phyloP scores from a whole-genome alignment of 768 basidiomycete species.

The Favolaschia claudopus region DNA sequence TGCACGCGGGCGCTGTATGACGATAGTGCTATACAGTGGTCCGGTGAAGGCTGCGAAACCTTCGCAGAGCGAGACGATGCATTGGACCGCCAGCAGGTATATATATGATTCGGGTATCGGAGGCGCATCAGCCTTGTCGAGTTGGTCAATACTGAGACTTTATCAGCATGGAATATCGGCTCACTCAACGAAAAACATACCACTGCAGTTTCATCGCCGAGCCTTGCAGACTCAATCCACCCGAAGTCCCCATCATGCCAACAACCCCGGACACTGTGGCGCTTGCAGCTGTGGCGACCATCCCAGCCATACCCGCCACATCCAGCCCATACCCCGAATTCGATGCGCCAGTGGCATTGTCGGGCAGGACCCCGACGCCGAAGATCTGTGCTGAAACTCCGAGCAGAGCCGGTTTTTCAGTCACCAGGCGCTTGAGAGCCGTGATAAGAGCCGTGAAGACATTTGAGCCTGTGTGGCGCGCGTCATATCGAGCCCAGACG shows the following conservation, averaged over 20 bases:
- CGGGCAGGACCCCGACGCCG: conserved; percentile 70
- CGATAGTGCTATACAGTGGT: conserved; percentile 76
- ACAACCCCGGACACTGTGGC: conserved; percentile 86
- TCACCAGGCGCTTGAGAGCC: conserved; percentile 84
- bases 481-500: conserved; percentile 83
- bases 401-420: conserved; percentile 86
- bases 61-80: conserved; percentile 84
- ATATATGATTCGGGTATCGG: conserved; percentile 93
- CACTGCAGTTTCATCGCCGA: conserved; percentile 92
- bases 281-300: conserved; percentile 84
- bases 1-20: conserved; percentile 68
- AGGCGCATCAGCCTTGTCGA: conserved; percentile 96
- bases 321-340: conserved; percentile 65
- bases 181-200: conserved; percentile 49
- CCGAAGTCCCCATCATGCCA: conserved; percentile 80
- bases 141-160: conserved; percentile 85
- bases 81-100: conserved; percentile 91
- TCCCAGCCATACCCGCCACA: conserved; percentile 75
- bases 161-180: conserved; percentile 4
- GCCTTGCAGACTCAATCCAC: conserved; percentile 73
- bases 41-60: conserved; percentile 80
- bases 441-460: conserved; percentile 82
- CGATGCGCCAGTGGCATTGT: conserved; percentile 36
- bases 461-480: conserved; percentile 65
- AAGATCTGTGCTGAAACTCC: conserved; percentile 83